phyloP scores from a whole-genome alignment of 352 stramenopile genomes.

The Phytopythium ostracodes region DNA sequence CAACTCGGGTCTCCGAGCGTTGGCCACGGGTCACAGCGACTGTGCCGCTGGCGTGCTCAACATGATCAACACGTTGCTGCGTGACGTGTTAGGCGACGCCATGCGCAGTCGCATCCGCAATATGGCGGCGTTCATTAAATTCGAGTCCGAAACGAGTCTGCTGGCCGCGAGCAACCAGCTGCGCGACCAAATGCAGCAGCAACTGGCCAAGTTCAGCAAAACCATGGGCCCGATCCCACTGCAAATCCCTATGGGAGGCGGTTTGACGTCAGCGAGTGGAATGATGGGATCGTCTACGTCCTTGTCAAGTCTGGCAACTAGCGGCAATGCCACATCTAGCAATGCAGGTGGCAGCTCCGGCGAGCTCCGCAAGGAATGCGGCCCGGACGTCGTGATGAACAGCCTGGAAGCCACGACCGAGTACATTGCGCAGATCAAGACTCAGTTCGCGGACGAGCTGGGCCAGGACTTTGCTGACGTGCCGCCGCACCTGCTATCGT shows the following conservation, averaged over 20 bases:
- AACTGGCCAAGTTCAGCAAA: slow-evolving; percentile 85
- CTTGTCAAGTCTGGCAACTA: background rate
- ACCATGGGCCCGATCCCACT: slow-evolving; percentile 48
- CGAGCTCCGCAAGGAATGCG: slow-evolving; percentile 53
- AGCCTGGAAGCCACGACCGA: slow-evolving; percentile 66
- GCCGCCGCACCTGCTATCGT: slow-evolving; percentile 68
- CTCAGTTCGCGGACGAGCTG: slow-evolving; percentile 67
- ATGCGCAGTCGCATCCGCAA: slow-evolving; percentile 77
- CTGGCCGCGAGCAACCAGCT: slow-evolving; percentile 60
- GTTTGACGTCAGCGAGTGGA: slow-evolving; percentile 9
- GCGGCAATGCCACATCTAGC: background rate
- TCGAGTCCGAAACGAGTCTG: slow-evolving; percentile 52
- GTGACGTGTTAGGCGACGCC: slow-evolving; percentile 69
- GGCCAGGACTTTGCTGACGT: slow-evolving; percentile 69
- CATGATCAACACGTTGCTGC: slow-evolving; percentile 81
- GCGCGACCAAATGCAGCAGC: slow-evolving; percentile 84
- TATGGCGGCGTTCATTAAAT: slow-evolving; percentile 59
- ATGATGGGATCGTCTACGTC: background rate
- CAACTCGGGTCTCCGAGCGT: slow-evolving; percentile 72
- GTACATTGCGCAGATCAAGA: slow-evolving; percentile 81
- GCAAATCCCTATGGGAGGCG: slow-evolving; percentile 11
- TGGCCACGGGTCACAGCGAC: slow-evolving; percentile 81
- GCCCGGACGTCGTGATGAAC: slow-evolving; percentile 80
- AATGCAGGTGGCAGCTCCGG: slow-evolving; percentile 2
- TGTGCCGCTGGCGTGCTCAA: slow-evolving; percentile 81